Evolutionary conservation across 1,139 yeast genomes (phyloP).

Genomic region (Arxiozyma slooffiae): DNA sequence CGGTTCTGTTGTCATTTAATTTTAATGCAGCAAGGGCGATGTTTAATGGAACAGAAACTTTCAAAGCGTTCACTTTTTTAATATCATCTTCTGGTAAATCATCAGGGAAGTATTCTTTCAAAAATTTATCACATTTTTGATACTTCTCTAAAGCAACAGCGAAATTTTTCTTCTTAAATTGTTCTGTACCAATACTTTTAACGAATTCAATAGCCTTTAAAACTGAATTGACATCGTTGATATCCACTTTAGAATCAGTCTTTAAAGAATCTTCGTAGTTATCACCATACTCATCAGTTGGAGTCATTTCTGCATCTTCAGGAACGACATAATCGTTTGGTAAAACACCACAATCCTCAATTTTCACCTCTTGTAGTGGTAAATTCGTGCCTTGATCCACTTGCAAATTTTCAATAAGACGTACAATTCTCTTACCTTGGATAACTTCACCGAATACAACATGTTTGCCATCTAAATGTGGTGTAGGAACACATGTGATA

Average conservation of each 20-base stretch:
- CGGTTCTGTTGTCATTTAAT: conserved; percentile 45
- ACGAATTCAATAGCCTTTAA: conserved; percentile 55
- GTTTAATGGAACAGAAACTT: conserved; percentile 58
- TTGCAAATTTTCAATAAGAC: conserved; percentile 61
- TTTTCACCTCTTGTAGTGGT: conserved; percentile 56
- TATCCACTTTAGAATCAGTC: conserved; percentile 61
- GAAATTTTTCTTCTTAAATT: conserved; percentile 56
- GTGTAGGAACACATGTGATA: conserved; percentile 56
- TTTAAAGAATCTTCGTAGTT: conserved; percentile 65
- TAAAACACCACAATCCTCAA: conserved; percentile 72
- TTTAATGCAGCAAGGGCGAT: conserved; percentile 69
- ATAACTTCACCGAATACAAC: conserved; percentile 73
- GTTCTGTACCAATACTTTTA: conserved; percentile 69
- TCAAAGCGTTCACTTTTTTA: conserved; percentile 40
- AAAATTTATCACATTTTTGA: conserved; percentile 55
- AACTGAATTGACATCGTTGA: conserved; percentile 51
- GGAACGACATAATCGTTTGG: conserved; percentile 45
- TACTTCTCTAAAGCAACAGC: conserved; percentile 57
- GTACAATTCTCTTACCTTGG: conserved; percentile 72
- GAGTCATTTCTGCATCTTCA: conserved; percentile 35
- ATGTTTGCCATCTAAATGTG: conserved; percentile 59
- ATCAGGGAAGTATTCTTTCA: conserved; percentile 66
- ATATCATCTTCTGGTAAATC: conserved; percentile 50
- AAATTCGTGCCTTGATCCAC: conserved; percentile 51
- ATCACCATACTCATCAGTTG: conserved; percentile 73